Base-by-base conservation (phyloP, 805 yeast genomes). In the Jamesozyma spencerorum region DNA sequence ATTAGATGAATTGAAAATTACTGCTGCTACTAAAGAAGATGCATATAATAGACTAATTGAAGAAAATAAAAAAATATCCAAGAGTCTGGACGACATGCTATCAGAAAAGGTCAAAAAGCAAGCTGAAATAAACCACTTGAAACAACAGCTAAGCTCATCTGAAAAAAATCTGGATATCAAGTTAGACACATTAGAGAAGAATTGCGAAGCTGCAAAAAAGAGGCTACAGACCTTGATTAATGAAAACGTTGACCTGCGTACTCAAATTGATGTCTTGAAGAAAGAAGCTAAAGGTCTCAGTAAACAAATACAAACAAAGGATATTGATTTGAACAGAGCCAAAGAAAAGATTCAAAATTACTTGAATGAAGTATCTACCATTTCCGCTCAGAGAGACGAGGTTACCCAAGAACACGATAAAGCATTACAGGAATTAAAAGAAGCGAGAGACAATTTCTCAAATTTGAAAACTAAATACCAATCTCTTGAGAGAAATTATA, bases 1-100 rank as follows among this genome's bases (percentile, higher is more conserved):
- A 35, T 65, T 79, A 47, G 75, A 79, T 43, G 70, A 72, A 22
- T 58, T 80, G 14, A 71, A 70, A 35, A 63, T 5, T 2, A 19
- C 37, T 11, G 18, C 39, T n/a, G 13, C 22, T 4, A n/a, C 38
- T 8, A 36, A 38, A 22, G 38, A 39, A 22, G 31, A 34, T 11
- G n/a, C 19, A 2, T 42, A 35, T n/a, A 13, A 30, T 2, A 17
- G 27, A 1, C 20, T 50, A 8, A n/a, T 36, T 13, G 19, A 37
- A 3, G 42, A 45, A 27, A 49, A 46, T 12, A 34, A 43, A 12
- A 35, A 20, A 2, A 20, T 47, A n/a, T 18, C 15, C 5, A 20
- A 17, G n/a, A 49, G 49, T n/a, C 38, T 55, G 4, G 38, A 41
- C 3, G 20, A 18, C 3, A 28, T 55, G 28, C 43, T 47, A 33